phyloP scores from a whole-genome alignment of 1,284 basidiomycete genomes.

The Malassezia obtusa region DNA sequence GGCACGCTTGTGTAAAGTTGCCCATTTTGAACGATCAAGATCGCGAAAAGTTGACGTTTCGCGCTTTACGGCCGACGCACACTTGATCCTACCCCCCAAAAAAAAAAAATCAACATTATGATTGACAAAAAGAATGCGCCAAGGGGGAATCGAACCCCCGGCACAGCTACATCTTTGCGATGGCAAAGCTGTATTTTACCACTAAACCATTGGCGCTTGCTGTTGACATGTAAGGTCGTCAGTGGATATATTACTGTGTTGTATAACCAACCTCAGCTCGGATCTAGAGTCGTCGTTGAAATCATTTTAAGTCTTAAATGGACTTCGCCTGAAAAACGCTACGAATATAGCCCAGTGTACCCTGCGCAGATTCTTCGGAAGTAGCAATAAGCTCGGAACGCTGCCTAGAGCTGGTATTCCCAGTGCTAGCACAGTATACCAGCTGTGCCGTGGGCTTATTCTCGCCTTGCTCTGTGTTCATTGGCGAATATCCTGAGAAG shows the following conservation, averaged over 20 bases:
- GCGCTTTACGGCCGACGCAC: too few species aligned
- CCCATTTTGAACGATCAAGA: too few species aligned
- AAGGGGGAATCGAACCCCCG: slow-evolving; percentile 24
- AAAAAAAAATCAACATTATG: too few species aligned
- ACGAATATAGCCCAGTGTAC: background rate
- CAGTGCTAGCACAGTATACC: slow-evolving; percentile 3
- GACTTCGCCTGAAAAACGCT: background rate
- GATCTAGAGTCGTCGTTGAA: background rate
- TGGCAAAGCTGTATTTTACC: slow-evolving; percentile 24
- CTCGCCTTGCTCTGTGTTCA: background rate
- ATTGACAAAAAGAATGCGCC: slow-evolving; percentile 18
- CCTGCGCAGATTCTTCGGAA: background rate
- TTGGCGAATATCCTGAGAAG: slow-evolving; percentile 20
- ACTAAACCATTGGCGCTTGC: slow-evolving; percentile 21
- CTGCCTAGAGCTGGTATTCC: background rate
- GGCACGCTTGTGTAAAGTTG: too few species aligned
- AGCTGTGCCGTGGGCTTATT: background rate
- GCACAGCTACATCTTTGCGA: slow-evolving; percentile 18
- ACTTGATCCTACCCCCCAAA: too few species aligned
- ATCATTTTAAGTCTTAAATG: background rate
- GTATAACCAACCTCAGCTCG: background rate
- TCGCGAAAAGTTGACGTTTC: too few species aligned
- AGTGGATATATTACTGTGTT: background rate
- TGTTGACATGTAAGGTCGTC: background rate
- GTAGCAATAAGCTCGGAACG: background rate